Percentiles rank a stretch among this genome's conserved stretches.
These are phyloP conservation scores for Hortaea werneckii DNA, from an alignment of 2,329 filamentous ascomycete species.

Conservation along the genomic window DNA sequence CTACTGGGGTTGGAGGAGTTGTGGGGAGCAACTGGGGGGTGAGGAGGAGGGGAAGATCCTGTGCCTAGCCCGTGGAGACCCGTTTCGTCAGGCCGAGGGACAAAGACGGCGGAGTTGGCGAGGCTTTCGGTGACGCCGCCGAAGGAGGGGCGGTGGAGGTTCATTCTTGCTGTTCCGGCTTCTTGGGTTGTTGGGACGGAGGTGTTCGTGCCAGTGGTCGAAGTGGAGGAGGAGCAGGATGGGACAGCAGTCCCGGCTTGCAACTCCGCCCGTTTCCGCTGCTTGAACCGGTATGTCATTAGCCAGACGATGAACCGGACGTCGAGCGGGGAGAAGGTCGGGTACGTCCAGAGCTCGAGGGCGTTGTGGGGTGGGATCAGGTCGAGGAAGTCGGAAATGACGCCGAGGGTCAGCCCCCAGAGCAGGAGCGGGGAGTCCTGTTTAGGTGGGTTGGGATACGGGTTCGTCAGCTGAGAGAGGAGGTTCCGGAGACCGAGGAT, in stretches of 20 bases:
- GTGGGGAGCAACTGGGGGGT: constrained; percentile 6
- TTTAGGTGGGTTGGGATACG: constrained; percentile 24
- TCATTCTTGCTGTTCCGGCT: constrained; percentile 3
- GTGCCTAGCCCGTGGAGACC: constrained; percentile 37
- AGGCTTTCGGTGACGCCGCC: constrained; percentile 17
- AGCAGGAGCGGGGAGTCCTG: constrained; percentile 44
- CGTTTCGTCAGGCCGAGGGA: constrained; percentile 27
- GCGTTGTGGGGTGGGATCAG: constrained; percentile 54
- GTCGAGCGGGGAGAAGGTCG: constrained; percentile 56
- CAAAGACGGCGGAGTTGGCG: constrained; percentile 6
- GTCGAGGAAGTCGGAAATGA: constrained; percentile 58
- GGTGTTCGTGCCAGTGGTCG: too few species aligned
- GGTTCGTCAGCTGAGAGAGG: constrained; percentile 18
- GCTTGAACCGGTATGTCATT: constrained; percentile 48
- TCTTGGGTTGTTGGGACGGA: too few species aligned
- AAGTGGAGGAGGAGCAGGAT: background rate
- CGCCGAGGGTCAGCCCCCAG: constrained; percentile 59
- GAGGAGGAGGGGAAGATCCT: constrained; percentile 16
- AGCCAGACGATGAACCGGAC: constrained; percentile 50
- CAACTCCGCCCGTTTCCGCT: constrained; percentile 34
- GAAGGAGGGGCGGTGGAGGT: constrained; percentile 12
- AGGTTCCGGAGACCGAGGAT: constrained; percentile 10
- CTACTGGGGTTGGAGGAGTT: too few species aligned
- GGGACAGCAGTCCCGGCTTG: constrained; percentile 20
- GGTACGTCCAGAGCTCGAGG: constrained; percentile 55